Base-by-base conservation (phyloP, 1,139 yeast genomes). In the Sugiyamaella xylanicola region DNA sequence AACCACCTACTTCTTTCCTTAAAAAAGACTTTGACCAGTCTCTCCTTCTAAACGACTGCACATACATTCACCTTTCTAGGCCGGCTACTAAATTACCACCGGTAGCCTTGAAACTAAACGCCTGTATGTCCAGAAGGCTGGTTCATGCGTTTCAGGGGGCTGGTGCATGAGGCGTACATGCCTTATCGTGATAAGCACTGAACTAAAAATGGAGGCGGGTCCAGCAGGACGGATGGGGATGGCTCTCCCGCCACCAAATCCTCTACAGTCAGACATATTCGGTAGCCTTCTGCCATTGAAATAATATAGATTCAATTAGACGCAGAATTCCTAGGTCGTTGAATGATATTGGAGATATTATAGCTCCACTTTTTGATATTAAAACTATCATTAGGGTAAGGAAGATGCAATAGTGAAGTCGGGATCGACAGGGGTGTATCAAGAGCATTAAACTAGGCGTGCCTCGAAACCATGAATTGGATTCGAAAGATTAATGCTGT, bases 371-470 rank as follows among this genome's bases (percentile, higher is more conserved):
- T n/a, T n/a, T n/a, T n/a, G n/a, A n/a, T n/a, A n/a, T n/a, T n/a
- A n/a, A n/a, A n/a, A 25, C 29, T 25, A 5, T 5, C 29, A 25
- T 25, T 25, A 25, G 29, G 37, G 37, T 13, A 8, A 15, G 37
- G 37, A 15, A 13, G 4, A 8, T 32, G 37, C 37, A 32, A 15
- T 17, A 3, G 13, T 17, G 43, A 16, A 19, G 27, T n/a, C 25
- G 9, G 8, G 50, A 46, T 46, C 50, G 43, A 43, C 50, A 46
- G 50, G 50, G 50, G 43, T 21, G 36, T 36, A 46, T 36, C 50
- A 19, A 3, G 21, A 20, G 50, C 43, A 36, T 46, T 46, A 36
- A 46, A 36, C 7, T 9, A 35, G 35, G 16, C 16, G 41, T 15
- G 16, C 41, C 42, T 45, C 7, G 9, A 19, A 29, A 45, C 32